These are phyloP conservation scores for Ampelocalamus luodianensis DNA, from an alignment of 176 grass and related monocot species.

Conservation along the genomic window DNA sequence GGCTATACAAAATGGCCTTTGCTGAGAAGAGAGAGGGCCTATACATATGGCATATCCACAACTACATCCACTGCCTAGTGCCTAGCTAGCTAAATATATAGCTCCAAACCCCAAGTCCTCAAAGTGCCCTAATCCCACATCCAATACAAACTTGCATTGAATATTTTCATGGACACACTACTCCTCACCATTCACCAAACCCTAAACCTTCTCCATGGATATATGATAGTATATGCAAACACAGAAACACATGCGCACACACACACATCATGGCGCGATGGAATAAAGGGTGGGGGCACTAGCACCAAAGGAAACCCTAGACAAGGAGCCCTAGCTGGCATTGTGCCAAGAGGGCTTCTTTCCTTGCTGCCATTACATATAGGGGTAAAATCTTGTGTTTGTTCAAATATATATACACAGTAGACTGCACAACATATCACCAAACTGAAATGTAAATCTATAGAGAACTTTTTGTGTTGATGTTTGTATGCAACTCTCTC, in stretches of 20 bases:
- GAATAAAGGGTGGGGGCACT: constrained; percentile 30
- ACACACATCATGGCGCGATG: constrained; percentile 30
- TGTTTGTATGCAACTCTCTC: background rate
- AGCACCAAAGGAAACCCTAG: constrained; percentile 32
- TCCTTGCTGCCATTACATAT: background rate
- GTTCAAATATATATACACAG: too few relatives aligned
- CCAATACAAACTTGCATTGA: background rate
- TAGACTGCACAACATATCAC: too few relatives aligned
- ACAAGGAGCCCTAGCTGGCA: constrained; percentile 4
- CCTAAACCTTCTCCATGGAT: constrained; percentile 19
- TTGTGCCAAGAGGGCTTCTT: background rate
- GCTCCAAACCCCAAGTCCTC: constrained; percentile 4
- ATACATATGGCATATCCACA: too few relatives aligned
- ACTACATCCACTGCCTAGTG: background rate
- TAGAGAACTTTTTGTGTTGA: background rate
- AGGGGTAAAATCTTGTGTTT: too few relatives aligned
- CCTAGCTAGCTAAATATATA: background rate
- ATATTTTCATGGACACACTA: background rate
- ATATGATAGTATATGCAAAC: background rate
- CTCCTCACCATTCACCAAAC: constrained; percentile 18
- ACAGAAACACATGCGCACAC: background rate
- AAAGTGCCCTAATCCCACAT: constrained; percentile 30
- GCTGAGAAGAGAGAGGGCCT: too few relatives aligned
- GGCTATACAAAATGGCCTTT: background rate
- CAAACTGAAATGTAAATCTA: too few relatives aligned